Base-by-base conservation (phyloP, 1,139 yeast genomes). In the Scheffersomyces parashehatae region DNA sequence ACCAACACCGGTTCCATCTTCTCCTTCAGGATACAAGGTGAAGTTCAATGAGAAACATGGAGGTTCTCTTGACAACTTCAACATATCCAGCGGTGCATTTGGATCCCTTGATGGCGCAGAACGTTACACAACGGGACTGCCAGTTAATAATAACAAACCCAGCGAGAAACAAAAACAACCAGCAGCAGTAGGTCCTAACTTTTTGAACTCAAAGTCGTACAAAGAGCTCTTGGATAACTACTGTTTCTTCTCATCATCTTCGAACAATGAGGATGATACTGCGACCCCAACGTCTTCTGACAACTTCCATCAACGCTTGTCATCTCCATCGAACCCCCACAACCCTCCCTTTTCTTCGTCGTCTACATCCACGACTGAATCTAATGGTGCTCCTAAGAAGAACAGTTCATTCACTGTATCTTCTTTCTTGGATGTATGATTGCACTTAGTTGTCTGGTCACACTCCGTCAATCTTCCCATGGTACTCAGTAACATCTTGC, bases 161-260 rank as follows among this genome's bases (percentile, higher is more conserved):
- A 20, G 8, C 26, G 26, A 20, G 7, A 20, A 20, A 6, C 26
- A 20, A 20, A 20, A 20, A 20, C 8, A 20, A 20, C 26, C 26
- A 5, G 26, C 26, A 20, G 26, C 26, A 5, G 35, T 31, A 5
- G 15, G 24, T 29, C 35, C 35, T 3, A 24, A 20, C 16, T 31
- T 31, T 24, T 52, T 83, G 56, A 79, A 82, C 56, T 79, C 89
- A 5, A 73, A 78, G 48, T 73, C 84, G 0, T 88, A 88, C 60
- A 81, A 82, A 57, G 86, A 83, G 50, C 66, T 88, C 36, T 67
- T 88, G 49, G 84, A 85, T 48, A 81, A 82, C 45, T 88, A 84
- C 62, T 88, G 96, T 59, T 88, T 88, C 56, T 85, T 61, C 35
- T 53, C 62, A 3, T 53, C 63, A 5, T 35, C 44, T 10, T 35